Evolutionary conservation across 306 rosid genomes (phyloP).

Genomic region (Vigna angularis): DNA sequence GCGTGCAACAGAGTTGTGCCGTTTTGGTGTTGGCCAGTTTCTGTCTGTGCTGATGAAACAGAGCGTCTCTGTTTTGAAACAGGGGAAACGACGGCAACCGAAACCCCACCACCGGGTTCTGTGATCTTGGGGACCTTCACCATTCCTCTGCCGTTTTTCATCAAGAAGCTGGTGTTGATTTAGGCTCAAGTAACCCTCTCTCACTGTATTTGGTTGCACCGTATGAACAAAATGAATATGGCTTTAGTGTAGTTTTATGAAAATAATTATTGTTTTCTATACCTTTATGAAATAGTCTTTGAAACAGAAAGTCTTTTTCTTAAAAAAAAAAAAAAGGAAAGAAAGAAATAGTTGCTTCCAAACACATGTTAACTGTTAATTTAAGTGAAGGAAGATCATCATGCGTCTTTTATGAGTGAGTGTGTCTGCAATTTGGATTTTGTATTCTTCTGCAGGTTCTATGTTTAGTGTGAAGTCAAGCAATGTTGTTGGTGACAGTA

Average conservation of each 20-base stretch:
- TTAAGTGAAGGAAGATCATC: neutral
- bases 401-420: neutral
- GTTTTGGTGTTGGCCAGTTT: constrained; percentile 3
- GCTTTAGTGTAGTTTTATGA: too few relatives aligned
- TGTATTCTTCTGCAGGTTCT: constrained; percentile 54
- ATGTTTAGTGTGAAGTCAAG: constrained; percentile 63
- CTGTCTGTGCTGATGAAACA: neutral
- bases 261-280: neutral
- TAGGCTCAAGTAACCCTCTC: constrained; percentile 68
- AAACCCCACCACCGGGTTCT: constrained; percentile 54
- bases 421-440: neutral
- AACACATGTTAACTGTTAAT: neutral
- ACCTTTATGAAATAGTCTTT: neutral
- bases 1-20: constrained; percentile 12
- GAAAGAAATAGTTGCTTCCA: neutral
- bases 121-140: constrained; percentile 74
- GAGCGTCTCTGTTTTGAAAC: constrained; percentile 54
- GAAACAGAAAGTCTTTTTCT: neutral
- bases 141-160: constrained; percentile 69
- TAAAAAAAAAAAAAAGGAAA: too few relatives aligned
- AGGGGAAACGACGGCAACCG: constrained; percentile 65
- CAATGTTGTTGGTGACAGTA: constrained; percentile 58
- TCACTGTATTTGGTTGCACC: constrained; percentile 4
- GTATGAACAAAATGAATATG: neutral
- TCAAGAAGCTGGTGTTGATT: constrained; percentile 77